Evolutionary conservation across 495 filamentous ascomycete genomes (phyloP).

Genomic region (Xylaria flabelliformis): DNA sequence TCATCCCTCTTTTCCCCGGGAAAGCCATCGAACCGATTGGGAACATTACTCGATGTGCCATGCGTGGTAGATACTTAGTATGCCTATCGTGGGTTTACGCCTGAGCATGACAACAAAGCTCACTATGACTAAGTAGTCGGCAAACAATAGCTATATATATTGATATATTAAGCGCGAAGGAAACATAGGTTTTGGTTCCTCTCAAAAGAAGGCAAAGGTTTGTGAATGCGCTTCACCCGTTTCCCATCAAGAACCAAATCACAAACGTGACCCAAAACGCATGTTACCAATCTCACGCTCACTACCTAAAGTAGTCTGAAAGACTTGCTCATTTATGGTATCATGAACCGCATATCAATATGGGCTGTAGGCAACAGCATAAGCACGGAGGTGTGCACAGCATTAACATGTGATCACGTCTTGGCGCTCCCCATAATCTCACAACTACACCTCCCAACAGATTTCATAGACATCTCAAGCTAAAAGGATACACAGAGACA

Average conservation of each 20-base stretch:
- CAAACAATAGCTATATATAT: not conserved
- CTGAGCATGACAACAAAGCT: not conserved
- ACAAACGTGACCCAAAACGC: not conserved
- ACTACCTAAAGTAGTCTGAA: slow-evolving; percentile 3
- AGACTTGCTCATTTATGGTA: not conserved
- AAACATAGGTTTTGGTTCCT: not conserved
- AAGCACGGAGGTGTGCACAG: slow-evolving; percentile 9
- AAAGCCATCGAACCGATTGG: not conserved
- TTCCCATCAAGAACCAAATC: not conserved
- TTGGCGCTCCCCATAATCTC: not conserved
- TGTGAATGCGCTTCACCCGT: not conserved
- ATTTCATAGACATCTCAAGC: not conserved
- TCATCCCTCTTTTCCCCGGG: not conserved
- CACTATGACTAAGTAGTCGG: not conserved
- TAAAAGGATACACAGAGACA: slow-evolving; percentile 3
- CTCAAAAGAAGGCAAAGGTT: not conserved
- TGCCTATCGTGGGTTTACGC: not conserved
- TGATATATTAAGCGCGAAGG: not conserved
- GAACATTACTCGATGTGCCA: not conserved
- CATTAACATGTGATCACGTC: slow-evolving; percentile 19
- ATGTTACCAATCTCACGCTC: not conserved
- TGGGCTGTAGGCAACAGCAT: slow-evolving; percentile 5
- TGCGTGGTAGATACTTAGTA: not conserved
- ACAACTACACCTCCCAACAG: not conserved
- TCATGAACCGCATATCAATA: slow-evolving; percentile 4